Evolutionary conservation across 2,329 filamentous ascomycete genomes (phyloP).

Genomic region (Trichoderma koningii): DNA sequence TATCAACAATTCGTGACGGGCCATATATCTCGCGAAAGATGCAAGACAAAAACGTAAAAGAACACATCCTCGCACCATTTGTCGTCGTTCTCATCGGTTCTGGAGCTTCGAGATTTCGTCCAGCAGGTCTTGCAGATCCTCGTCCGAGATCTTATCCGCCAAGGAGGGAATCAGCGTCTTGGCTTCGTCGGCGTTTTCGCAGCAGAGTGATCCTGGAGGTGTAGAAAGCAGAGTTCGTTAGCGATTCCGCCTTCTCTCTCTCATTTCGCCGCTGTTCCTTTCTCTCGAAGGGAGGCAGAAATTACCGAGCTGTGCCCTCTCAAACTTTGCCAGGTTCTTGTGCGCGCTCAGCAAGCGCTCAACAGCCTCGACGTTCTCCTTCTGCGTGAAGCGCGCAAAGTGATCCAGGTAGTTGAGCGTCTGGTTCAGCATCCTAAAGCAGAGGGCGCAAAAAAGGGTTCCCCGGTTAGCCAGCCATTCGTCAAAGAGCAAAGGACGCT

Average conservation of each 20-base stretch:
- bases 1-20: slow-evolving; percentile 3
- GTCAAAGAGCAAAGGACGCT: not conserved
- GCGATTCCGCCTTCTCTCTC: not conserved
- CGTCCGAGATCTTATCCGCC: slow-evolving; percentile 85
- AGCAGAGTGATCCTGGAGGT: slow-evolving; percentile 79
- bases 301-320: slow-evolving; percentile 86
- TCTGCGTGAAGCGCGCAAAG: slow-evolving; percentile 93
- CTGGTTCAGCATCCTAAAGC: slow-evolving; percentile 71
- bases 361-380: slow-evolving; percentile 92
- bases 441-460: not conserved
- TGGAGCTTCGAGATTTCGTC: slow-evolving; percentile 86
- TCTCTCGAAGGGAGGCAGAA: not conserved
- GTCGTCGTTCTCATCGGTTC: slow-evolving; percentile 37
- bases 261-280: not conserved
- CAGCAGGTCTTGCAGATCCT: slow-evolving; percentile 82
- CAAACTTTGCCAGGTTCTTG: slow-evolving; percentile 83
- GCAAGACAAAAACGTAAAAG: not conserved
- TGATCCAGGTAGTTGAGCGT: slow-evolving; percentile 91
- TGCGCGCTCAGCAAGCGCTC: slow-evolving; percentile 81
- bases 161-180: slow-evolving; percentile 93
- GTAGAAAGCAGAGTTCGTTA: slow-evolving; percentile 13
- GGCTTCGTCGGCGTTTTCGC: slow-evolving; percentile 90
- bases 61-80: not conserved
- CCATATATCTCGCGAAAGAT: not conserved
- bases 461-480: slow-evolving; percentile 1